Conservation (phyloP, 257 asterid species). For the Haberlea rhodopensis region DNA sequence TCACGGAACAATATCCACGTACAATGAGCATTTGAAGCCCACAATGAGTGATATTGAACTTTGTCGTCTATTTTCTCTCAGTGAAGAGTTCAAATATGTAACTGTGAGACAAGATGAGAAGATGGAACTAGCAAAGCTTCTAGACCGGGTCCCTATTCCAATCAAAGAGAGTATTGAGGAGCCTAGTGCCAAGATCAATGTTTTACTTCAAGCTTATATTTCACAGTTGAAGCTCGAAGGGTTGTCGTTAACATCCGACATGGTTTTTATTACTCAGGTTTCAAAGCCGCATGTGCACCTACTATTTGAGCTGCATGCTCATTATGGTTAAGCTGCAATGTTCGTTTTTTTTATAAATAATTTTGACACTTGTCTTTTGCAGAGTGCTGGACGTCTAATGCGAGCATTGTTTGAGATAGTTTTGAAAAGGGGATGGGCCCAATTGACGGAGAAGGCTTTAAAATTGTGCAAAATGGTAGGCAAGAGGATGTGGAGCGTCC, state of each 20-base stretch:
- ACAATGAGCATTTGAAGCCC: constrained; percentile 17
- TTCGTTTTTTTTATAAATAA: too few relatives aligned
- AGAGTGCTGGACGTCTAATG: constrained; percentile 19
- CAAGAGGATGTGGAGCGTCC: constrained; percentile 18
- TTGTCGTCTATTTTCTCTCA: constrained; percentile 13
- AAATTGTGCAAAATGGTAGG: constrained; percentile 6
- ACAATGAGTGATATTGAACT: constrained; percentile 17
- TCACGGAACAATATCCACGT: constrained; percentile 10
- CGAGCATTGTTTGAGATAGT: constrained; percentile 4
- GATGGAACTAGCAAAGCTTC: constrained; percentile 16
- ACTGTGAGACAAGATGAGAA: constrained; percentile 19
- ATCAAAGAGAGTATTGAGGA: constrained; percentile 13
- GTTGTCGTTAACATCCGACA: constrained; percentile 4
- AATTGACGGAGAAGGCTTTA: constrained; percentile 17
- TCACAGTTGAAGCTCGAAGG: constrained; percentile 18
- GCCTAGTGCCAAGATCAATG: constrained; percentile 15
- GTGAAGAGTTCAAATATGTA: constrained; percentile 19
- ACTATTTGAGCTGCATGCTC: too few relatives aligned
- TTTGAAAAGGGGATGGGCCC: constrained; percentile 14
- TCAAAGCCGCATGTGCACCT: too few relatives aligned
- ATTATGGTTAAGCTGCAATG: neutral
- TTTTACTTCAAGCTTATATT: constrained; percentile 13
- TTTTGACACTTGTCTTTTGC: neutral
- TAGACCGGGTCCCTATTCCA: constrained; percentile 5
- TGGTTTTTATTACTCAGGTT: constrained; percentile 14